Evolutionary conservation across 2,329 filamentous ascomycete genomes (phyloP), one percentile per base, ranked within the genome.

Genomic region (Aspergillus pseudoglaucus): DNA sequence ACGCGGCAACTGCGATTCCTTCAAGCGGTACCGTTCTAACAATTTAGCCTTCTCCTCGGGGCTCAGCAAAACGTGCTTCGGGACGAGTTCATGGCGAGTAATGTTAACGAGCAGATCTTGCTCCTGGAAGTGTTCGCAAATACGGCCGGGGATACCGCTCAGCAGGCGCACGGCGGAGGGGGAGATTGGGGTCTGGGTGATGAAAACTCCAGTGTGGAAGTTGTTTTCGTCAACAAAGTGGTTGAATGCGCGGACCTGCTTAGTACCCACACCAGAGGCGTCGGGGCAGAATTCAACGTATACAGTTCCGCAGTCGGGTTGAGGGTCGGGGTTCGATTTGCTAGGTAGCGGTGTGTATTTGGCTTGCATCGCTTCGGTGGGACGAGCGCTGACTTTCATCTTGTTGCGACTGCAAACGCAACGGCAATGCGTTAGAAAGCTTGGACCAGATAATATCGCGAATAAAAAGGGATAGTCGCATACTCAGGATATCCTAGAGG

Each of bases 41-140:
- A 98, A 74, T 33, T 87, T 85, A 42, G 75, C 74, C 80, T 96
- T 96, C 77, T 98, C 93, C 61, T 94, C 89, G 41, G 83, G 80
- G 61, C 88, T 95, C 48, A 98, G 81, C 51, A 97, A 74, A 33
- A 97, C 84, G 66, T 98, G 93, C 67, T 87, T 90, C 40, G 93
- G 93, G 25, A 98, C 93, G 47, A 98, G 80, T 72, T 97, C 91
- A 74, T 98, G 93, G 69, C 90, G 88, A 50, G 91, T 97, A 70
- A 98, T 97, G 74, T 98, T 98, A 71, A 98, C 90, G 51, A 97
- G 79, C 60, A 98, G 73, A 72, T 98, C 93, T 68, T 93, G 87
- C 76, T 97, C 93, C 60, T 91, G 82, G 75, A 98, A 98, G 66
- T 89, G 88, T 75, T 98, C 93, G 63, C 96, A 88, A 63, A 87